phyloP scores from a whole-genome alignment of 768 basidiomycete genomes.

The Trametes elegans region DNA sequence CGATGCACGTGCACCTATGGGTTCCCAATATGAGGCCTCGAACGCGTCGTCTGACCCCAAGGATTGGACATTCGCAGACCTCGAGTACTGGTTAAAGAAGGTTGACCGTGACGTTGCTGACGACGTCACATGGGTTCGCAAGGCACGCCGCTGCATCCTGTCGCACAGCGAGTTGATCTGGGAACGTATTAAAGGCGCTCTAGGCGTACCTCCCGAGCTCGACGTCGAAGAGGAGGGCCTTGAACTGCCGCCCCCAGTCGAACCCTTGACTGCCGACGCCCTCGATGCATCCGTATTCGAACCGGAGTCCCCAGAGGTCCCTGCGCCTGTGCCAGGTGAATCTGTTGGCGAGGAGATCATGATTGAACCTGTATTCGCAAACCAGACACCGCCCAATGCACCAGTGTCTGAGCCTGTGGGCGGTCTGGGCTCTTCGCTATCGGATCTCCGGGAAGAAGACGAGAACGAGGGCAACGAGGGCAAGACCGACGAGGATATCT shows the following conservation, averaged over 20 bases:
- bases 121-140: constrained; percentile 72
- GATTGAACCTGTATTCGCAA: constrained; percentile 36
- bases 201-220: constrained; percentile 85
- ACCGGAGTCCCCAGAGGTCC: constrained; percentile 24
- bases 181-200: constrained; percentile 85
- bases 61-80: constrained; percentile 70
- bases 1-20: constrained; percentile 27
- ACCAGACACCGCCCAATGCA: constrained; percentile 23
- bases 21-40: constrained; percentile 25
- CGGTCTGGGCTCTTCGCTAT: constrained; percentile 21
- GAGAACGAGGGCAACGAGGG: constrained; percentile 26
- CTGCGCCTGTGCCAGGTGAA: not conserved
- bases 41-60: constrained; percentile 47
- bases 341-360: constrained; percentile 21
- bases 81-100: constrained; percentile 65
- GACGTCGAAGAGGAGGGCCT: constrained; percentile 50
- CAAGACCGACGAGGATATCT: constrained; percentile 35
- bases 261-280: constrained; percentile 9
- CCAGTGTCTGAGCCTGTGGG: constrained; percentile 15
- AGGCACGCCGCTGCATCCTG: constrained; percentile 72
- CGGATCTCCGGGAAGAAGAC: constrained; percentile 28
- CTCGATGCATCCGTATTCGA: constrained; percentile 23
- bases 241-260: constrained; percentile 4
- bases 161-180: constrained; percentile 83
- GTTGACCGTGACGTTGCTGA: constrained; percentile 59